phyloP scores from a whole-genome alignment of 2,329 filamentous ascomycete genomes.

The Clarireedia sp. region DNA sequence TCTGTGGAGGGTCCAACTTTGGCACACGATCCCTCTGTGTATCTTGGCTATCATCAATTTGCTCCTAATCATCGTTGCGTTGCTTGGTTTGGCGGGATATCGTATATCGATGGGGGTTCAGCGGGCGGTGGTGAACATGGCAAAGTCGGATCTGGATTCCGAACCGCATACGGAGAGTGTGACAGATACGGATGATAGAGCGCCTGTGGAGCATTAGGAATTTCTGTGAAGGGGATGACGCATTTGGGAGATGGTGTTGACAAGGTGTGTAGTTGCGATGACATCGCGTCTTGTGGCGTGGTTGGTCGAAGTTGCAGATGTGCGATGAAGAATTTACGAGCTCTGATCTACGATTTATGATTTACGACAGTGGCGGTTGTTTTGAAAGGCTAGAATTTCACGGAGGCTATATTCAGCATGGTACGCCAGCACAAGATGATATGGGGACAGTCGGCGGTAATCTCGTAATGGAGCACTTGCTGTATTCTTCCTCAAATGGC shows the following conservation, averaged over 20 bases:
- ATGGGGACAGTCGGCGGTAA: background rate
- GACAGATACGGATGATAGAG: slow-evolving; percentile 4
- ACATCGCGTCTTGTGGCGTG: background rate
- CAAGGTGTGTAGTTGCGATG: background rate
- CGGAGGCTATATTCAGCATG: background rate
- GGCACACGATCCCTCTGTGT: slow-evolving; percentile 25
- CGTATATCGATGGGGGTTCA: slow-evolving; percentile 17
- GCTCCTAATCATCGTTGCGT: slow-evolving; percentile 21
- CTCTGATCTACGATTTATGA: background rate
- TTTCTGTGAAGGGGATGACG: background rate
- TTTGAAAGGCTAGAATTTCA: background rate
- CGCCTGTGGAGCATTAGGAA: background rate
- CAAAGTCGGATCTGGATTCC: slow-evolving; percentile 12
- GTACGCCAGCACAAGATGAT: background rate
- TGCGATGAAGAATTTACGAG: background rate
- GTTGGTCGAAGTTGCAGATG: background rate
- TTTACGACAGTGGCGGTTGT: background rate
- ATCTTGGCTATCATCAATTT: slow-evolving; percentile 24
- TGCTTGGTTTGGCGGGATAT: slow-evolving; percentile 24
- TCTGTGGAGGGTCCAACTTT: slow-evolving; percentile 23
- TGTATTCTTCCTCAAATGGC: background rate
- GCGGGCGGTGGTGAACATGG: slow-evolving; percentile 12
- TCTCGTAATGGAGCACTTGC: background rate
- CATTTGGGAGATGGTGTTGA: background rate
- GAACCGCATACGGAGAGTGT: slow-evolving; percentile 11